Conservation (phyloP, 2,329 filamentous ascomycete species). For the Fusarium sambucinum region DNA sequence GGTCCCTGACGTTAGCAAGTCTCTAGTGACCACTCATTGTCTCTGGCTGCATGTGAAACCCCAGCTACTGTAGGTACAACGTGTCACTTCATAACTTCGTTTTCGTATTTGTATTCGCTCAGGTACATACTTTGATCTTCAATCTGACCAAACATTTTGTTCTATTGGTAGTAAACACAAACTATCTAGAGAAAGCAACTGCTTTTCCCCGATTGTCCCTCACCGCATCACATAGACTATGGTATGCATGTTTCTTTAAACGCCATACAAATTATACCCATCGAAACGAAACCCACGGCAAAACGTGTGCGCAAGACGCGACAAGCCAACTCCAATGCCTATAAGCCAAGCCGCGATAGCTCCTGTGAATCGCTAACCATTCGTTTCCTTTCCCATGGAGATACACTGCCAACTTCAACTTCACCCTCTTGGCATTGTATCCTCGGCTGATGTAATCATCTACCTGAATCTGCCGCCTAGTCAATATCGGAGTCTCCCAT, state of each 20-base stretch:
- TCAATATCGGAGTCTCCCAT: constrained; percentile 55
- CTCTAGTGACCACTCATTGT: constrained; percentile 26
- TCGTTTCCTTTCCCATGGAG: constrained; percentile 24
- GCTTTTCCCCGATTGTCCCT: constrained; percentile 20
- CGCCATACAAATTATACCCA: constrained; percentile 34
- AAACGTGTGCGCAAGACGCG: constrained; percentile 9
- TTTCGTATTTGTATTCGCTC: constrained; percentile 46
- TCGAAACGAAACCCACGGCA: constrained; percentile 13
- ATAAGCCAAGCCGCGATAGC: constrained; percentile 20
- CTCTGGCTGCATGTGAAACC: constrained; percentile 5
- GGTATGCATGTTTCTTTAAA: constrained; percentile 27
- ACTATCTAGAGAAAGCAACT: constrained; percentile 7
- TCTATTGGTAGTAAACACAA: constrained; percentile 28
- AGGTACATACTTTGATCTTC: neutral
- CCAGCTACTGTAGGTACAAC: neutral
- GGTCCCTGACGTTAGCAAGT: constrained; percentile 40
- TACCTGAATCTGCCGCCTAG: constrained; percentile 15
- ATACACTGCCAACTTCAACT: constrained; percentile 13
- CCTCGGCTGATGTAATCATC: neutral
- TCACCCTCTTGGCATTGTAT: neutral
- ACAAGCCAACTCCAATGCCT: constrained; percentile 33
- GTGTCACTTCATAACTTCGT: constrained; percentile 27
- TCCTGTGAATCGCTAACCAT: constrained; percentile 34
- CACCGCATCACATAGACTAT: constrained; percentile 20
- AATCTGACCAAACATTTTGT: constrained; percentile 3